phyloP scores from a whole-genome alignment of 1,284 basidiomycete genomes.

The Microbotryomycetes sp. region DNA sequence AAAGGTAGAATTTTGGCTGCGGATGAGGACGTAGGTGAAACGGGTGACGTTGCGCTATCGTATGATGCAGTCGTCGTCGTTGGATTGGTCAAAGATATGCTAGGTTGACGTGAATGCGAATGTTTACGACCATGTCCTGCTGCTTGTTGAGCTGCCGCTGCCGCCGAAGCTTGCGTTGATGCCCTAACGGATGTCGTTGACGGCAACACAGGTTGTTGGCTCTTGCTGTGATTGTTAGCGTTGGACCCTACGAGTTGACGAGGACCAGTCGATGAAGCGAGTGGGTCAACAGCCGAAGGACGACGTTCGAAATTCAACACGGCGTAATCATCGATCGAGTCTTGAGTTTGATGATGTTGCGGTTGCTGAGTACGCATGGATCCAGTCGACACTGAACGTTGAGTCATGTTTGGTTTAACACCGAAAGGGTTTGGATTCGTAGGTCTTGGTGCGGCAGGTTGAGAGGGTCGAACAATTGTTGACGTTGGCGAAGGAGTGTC shows the following conservation, averaged over 20 bases:
- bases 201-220: too few relatives aligned
- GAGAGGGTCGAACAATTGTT: not conserved
- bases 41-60: too few relatives aligned
- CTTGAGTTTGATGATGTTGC: not conserved
- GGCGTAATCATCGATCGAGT: conserved; percentile 13
- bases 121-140: conserved; percentile 5
- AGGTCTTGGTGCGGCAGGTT: not conserved
- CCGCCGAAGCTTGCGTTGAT: not conserved
- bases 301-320: conserved; percentile 24
- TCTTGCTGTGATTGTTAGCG: not conserved
- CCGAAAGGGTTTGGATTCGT: conserved; percentile 23
- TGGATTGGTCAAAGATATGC: conserved; percentile 19
- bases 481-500: conserved; percentile 2
- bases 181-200: not conserved
- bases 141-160: not conserved
- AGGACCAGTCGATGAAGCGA: conserved; percentile 15
- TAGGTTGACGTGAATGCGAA: conserved; percentile 18
- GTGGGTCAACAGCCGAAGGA: conserved; percentile 25
- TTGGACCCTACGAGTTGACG: not conserved
- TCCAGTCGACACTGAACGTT: not conserved
- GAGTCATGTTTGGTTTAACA: not conserved
- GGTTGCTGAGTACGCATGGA: not conserved
- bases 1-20: conserved; percentile 25
- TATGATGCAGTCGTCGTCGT: not conserved
- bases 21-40: not conserved